These are phyloP conservation scores for Fusarium liriodendri DNA, from an alignment of 2,329 filamentous ascomycete species.

Conservation along the genomic window DNA sequence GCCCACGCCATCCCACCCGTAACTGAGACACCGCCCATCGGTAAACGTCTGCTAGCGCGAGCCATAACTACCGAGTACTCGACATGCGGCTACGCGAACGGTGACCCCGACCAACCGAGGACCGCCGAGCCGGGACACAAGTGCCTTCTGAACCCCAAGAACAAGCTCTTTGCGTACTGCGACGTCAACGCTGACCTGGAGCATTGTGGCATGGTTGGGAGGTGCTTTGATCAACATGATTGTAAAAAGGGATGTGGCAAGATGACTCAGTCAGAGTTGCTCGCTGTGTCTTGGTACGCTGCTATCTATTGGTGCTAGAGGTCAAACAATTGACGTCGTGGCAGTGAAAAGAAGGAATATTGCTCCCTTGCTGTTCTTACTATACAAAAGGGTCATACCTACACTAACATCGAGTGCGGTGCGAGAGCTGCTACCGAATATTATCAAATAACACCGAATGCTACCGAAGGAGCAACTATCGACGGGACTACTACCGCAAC, in stretches of 20 bases:
- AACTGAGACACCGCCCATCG: slow-evolving; percentile 23
- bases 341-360: slow-evolving; percentile 20
- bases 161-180: slow-evolving; percentile 52
- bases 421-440: slow-evolving; percentile 39
- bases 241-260: slow-evolving; percentile 49
- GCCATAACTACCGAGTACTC: slow-evolving; percentile 30
- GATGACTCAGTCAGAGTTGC: slow-evolving; percentile 32
- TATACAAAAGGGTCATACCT: slow-evolving; percentile 47
- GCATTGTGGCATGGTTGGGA: slow-evolving; percentile 49
- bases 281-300: slow-evolving; percentile 50
- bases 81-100: slow-evolving; percentile 46
- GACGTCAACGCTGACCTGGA: slow-evolving; percentile 26
- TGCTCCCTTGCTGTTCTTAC: slow-evolving; percentile 51
- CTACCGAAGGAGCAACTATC: neutral
- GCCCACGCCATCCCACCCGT: neutral
- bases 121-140: slow-evolving; percentile 47
- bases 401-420: slow-evolving; percentile 52
- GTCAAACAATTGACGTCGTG: neutral
- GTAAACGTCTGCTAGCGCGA: neutral
- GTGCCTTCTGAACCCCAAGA: slow-evolving; percentile 48
- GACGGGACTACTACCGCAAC: neutral
- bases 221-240: slow-evolving; percentile 47
- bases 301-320: neutral
- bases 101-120: slow-evolving; percentile 40
- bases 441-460: slow-evolving; percentile 33